Conservation (phyloP, 2,329 filamentous ascomycete species). For the Catunica adiposa region DNA sequence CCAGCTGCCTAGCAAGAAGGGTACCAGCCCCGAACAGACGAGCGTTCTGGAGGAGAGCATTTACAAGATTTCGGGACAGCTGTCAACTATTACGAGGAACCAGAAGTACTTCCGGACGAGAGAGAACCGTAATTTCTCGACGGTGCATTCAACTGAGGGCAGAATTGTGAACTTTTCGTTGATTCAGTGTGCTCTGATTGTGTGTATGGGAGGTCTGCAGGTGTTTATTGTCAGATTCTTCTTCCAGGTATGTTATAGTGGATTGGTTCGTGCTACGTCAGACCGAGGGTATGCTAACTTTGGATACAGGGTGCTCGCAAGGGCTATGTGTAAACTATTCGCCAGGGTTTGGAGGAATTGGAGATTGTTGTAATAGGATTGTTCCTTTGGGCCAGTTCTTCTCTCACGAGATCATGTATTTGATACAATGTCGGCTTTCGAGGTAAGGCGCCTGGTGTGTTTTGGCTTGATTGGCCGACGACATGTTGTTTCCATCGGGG, state of each 20-base stretch:
- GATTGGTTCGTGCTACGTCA: not conserved
- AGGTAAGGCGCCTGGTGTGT: not conserved
- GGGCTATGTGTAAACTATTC: conserved; percentile 43
- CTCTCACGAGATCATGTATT: not conserved
- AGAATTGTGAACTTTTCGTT: conserved; percentile 96
- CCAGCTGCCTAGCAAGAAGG: conserved; percentile 73
- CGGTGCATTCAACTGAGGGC: conserved; percentile 85
- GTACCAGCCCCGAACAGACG: conserved; percentile 76
- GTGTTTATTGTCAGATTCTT: conserved; percentile 98
- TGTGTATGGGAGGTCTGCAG: conserved; percentile 89
- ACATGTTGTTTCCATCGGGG: too few relatives aligned
- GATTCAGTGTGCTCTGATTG: conserved; percentile 78
- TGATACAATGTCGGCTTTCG: not conserved
- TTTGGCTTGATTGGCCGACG: not conserved
- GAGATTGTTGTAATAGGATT: not conserved
- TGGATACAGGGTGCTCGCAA: conserved; percentile 43
- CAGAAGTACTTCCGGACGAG: conserved; percentile 99
- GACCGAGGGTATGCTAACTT: not conserved
- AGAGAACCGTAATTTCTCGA: conserved; percentile 98
- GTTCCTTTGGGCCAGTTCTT: too few relatives aligned
- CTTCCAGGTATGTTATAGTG: conserved; percentile 55
- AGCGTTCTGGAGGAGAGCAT: conserved; percentile 80
- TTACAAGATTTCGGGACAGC: conserved; percentile 80
- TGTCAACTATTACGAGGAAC: conserved; percentile 88
- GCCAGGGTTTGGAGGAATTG: not conserved